A percentile compares a stretch with the other conserved stretches of the same genome.
These are phyloP conservation scores for Beauveria sp. DNA, from an alignment of 2,329 filamentous ascomycete species.

Conservation along the genomic window DNA sequence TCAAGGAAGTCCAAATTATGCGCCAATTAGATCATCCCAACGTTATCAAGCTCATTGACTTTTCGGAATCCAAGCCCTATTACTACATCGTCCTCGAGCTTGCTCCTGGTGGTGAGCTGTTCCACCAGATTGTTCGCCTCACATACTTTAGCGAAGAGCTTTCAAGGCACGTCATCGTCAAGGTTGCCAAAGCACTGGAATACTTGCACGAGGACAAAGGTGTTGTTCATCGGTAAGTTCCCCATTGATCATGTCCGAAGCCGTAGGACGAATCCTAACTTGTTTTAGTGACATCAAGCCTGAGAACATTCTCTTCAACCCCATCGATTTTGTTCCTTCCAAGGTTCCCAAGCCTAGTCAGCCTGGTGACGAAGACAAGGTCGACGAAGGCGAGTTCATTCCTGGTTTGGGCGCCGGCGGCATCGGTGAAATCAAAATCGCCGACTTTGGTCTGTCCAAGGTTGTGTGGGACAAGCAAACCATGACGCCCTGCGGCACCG, in stretches of 20 bases:
- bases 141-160: slow-evolving; percentile 98
- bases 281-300: slow-evolving; percentile 84
- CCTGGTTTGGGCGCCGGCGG: slow-evolving; percentile 75
- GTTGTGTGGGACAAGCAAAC: slow-evolving; percentile 97
- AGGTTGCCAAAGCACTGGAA: slow-evolving; percentile 89
- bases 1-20: slow-evolving; percentile 99
- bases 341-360: slow-evolving; percentile 73
- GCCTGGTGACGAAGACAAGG: slow-evolving; percentile 93
- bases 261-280: not conserved
- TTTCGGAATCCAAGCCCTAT: slow-evolving; percentile 87
- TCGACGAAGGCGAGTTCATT: slow-evolving; percentile 90
- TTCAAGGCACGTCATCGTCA: slow-evolving; percentile 86
- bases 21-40: slow-evolving; percentile 93
- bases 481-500: slow-evolving; percentile 98
- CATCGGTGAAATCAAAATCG: slow-evolving; percentile 93
- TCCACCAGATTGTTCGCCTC: slow-evolving; percentile 95
- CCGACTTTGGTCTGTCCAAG: slow-evolving; percentile 95
- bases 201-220: slow-evolving; percentile 93
- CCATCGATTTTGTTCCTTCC: slow-evolving; percentile 71
- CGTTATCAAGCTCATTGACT: slow-evolving; percentile 88
- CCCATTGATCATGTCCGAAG: slow-evolving; percentile 17
- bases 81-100: slow-evolving; percentile 97
- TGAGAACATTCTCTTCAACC: slow-evolving; percentile 91
- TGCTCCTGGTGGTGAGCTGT: slow-evolving; percentile 90
- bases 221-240: slow-evolving; percentile 85